Evolutionary conservation across 176 grass and related monocot species (phyloP), one percentile per base, ranked within the genome.

Genomic region (Phoenix dactylifera): DNA sequence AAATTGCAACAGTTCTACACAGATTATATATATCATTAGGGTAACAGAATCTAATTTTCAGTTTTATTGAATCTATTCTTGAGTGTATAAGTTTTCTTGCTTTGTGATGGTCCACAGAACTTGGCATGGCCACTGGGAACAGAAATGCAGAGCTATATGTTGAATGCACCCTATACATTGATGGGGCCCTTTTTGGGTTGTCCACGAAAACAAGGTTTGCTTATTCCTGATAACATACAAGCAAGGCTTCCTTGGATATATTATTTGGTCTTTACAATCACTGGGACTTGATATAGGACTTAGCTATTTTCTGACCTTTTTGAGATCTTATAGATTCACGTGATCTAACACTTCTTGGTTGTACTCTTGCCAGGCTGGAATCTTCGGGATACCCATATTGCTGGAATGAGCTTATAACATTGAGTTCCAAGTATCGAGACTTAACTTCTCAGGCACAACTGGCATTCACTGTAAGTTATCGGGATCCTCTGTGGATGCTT

Each of bases 341-440:
- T 66, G 22, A 52, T 28, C 20, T 53, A 28, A 14, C 2, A 26
- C 6, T 18, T 30, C 28, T 30, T 30, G 28, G 28, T 30, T 1
- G 18, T 15, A 32, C 16, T 4, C 18, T 19, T 74, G 0, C 24
- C 74, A 95, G 91, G 81, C 58, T 97, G 52, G 81, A 92, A 74
- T 80, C 84, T 29, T 80, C 84, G 15, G 93, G 93, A 15, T 63
- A 64, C 6, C 79, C 70, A 1, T 92, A 86, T 69, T 81, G 67
- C 65, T 97, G 93, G 93, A 97, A 97, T 23, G 84, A 97, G 28
- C 74, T 77, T 51, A 83, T 96, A 60, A 85, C 87, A 50, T 70
- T 97, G 20, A 88, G 62, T 62, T 78, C 81, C 20, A 97, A 97
- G 71, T 97, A 97, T 76, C 83, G 93, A 59, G 93, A 97, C 76